Evolutionary conservation across 257 asterid genomes (phyloP).

Genomic region (Solanum arcanum): DNA sequence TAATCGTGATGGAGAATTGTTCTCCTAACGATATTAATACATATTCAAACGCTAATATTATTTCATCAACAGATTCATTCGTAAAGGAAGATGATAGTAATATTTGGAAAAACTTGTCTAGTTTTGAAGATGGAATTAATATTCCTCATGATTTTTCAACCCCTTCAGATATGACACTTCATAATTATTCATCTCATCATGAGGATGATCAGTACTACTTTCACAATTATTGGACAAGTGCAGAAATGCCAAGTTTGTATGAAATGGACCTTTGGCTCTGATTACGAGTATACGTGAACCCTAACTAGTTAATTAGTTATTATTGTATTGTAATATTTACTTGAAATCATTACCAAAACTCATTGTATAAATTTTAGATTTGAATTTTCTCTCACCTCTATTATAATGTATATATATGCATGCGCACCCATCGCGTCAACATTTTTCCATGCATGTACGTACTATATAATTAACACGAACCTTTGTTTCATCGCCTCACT

Average conservation of each 20-base stretch:
- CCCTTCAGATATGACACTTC: background rate
- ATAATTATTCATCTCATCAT: background rate
- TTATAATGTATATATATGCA: background rate
- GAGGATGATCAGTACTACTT: background rate
- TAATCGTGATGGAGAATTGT: background rate
- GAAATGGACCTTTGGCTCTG: background rate
- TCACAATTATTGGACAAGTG: background rate
- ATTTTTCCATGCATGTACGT: background rate
- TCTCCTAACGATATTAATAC: background rate
- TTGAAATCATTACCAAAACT: background rate
- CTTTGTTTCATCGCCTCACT: no score
- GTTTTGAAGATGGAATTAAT: background rate
- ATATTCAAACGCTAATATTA: background rate
- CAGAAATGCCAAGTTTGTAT: background rate
- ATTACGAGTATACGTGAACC: background rate
- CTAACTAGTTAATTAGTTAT: no score
- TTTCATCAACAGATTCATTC: background rate
- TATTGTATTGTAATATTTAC: no score
- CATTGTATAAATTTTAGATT: background rate
- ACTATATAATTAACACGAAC: no score
- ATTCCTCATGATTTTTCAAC: background rate
- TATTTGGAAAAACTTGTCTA: background rate
- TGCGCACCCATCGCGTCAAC: background rate
- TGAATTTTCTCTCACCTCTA: background rate
- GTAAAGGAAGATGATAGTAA: background rate